These are phyloP conservation scores for Phytophthora melonis DNA, from an alignment of 352 stramenopile species.

Conservation along the genomic window DNA sequence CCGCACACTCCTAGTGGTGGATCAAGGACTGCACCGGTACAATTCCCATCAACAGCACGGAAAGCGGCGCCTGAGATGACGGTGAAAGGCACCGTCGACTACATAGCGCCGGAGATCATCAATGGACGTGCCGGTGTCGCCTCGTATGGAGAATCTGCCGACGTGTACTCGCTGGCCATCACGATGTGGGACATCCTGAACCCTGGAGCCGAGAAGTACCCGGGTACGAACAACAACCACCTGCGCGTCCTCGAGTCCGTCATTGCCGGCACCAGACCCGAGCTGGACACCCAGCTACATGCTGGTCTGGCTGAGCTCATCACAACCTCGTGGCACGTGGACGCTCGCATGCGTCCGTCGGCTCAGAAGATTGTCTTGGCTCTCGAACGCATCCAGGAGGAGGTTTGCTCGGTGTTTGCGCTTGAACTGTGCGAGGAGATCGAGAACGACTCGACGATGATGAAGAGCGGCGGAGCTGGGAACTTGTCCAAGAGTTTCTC, in stretches of 20 bases:
- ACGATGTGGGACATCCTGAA: slow-evolving; percentile 81
- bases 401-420: slow-evolving; percentile 49
- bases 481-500: slow-evolving; percentile 40
- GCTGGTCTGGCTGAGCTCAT: slow-evolving; percentile 47
- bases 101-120: slow-evolving; percentile 85
- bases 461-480: slow-evolving; percentile 29
- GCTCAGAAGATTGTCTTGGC: slow-evolving; percentile 52
- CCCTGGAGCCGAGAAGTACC: slow-evolving; percentile 59
- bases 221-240: slow-evolving; percentile 57
- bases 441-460: slow-evolving; percentile 31
- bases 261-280: slow-evolving; percentile 47
- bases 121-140: slow-evolving; percentile 57
- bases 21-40: slow-evolving; percentile 17
- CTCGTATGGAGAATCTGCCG: slow-evolving; percentile 66
- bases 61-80: slow-evolving; percentile 54
- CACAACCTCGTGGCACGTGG: slow-evolving; percentile 49
- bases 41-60: slow-evolving; percentile 37
- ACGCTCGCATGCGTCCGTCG: slow-evolving; percentile 47
- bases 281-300: slow-evolving; percentile 45
- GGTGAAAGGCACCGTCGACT: slow-evolving; percentile 73
- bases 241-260: slow-evolving; percentile 61
- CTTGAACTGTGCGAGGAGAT: slow-evolving; percentile 47
- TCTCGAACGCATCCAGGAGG: slow-evolving; percentile 60
- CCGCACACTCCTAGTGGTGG: slow-evolving; percentile 10
- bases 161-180: slow-evolving; percentile 77